A percentile compares a stretch with the other conserved stretches of the same genome.
phyloP scores from a whole-genome alignment of 2,329 filamentous ascomycete species.

The Trichoderma simmonsii region DNA sequence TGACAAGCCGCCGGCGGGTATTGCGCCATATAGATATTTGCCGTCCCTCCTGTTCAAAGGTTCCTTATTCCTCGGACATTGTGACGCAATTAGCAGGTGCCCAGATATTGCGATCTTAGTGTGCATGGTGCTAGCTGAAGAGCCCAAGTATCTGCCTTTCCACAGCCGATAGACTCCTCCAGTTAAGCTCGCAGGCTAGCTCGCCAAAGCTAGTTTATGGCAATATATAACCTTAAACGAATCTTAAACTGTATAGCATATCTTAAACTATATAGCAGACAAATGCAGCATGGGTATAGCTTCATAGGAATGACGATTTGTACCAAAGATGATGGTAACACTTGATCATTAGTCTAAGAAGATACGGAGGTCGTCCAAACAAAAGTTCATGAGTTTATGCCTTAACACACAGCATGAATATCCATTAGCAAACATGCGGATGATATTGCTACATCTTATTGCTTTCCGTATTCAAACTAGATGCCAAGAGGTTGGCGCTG shows the following conservation, averaged over 20 bases:
- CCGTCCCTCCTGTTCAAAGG: slow-evolving; percentile 1
- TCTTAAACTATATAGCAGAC: neutral
- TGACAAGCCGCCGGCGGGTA: neutral
- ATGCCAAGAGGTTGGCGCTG: neutral
- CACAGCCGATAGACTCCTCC: neutral
- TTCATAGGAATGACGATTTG: neutral
- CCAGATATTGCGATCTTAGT: neutral
- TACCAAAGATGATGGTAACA: too few species aligned
- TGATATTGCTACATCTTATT: neutral
- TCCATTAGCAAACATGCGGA: neutral
- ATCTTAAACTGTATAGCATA: neutral
- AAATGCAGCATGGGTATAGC: too few species aligned
- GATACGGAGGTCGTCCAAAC: too few species aligned
- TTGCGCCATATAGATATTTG: neutral
- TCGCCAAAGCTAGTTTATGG: neutral
- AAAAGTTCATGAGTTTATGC: too few species aligned
- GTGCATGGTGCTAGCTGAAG: neutral
- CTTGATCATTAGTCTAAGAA: neutral
- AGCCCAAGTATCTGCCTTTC: neutral
- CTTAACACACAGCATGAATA: neutral
- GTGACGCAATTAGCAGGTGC: slow-evolving; percentile 7
- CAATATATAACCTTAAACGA: slow-evolving; percentile 8
- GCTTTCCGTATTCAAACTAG: neutral
- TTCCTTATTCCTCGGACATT: neutral
- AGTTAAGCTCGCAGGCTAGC: neutral